Conservation (phyloP, 164 flowering plant species). For the Malania oleifera region DNA sequence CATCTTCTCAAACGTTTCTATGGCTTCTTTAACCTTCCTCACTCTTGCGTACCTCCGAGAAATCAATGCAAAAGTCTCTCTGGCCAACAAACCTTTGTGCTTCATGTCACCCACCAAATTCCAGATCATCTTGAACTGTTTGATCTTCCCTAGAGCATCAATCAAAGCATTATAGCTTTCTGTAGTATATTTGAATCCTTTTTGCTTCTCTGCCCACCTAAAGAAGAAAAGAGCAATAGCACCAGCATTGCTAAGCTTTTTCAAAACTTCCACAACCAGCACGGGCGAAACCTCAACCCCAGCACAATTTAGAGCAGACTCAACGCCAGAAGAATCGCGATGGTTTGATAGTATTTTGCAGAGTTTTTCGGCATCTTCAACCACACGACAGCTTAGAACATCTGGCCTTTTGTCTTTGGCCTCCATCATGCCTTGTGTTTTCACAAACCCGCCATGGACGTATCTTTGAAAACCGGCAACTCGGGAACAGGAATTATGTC, state of each 20-base stretch:
- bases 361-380: slow-evolving; percentile 34
- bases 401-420: slow-evolving; percentile 9
- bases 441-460: slow-evolving; percentile 12
- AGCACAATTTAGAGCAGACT: slow-evolving; percentile 28
- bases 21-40: slow-evolving; percentile 55
- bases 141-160: slow-evolving; percentile 76
- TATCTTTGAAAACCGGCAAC: slow-evolving; percentile 11
- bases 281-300: slow-evolving; percentile 30
- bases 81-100: slow-evolving; percentile 39
- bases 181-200: slow-evolving; percentile 38
- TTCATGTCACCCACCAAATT: slow-evolving; percentile 54
- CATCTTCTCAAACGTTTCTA: slow-evolving; percentile 66
- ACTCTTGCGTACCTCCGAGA: slow-evolving; percentile 66
- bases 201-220: slow-evolving; percentile 62
- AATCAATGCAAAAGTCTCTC: slow-evolving; percentile 60
- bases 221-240: slow-evolving; percentile 46
- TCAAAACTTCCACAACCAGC: slow-evolving; percentile 58
- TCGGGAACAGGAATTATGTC: too few relatives aligned
- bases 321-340: slow-evolving; percentile 19
- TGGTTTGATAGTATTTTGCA: slow-evolving; percentile 39
- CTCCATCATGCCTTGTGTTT: slow-evolving; percentile 4
- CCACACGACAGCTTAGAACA: neutral
- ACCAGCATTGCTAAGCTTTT: slow-evolving; percentile 55
- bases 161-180: slow-evolving; percentile 62
- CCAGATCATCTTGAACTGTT: slow-evolving; percentile 71